Conservation (phyloP, 495 filamentous ascomycete species). For the Parmelia sp. region DNA sequence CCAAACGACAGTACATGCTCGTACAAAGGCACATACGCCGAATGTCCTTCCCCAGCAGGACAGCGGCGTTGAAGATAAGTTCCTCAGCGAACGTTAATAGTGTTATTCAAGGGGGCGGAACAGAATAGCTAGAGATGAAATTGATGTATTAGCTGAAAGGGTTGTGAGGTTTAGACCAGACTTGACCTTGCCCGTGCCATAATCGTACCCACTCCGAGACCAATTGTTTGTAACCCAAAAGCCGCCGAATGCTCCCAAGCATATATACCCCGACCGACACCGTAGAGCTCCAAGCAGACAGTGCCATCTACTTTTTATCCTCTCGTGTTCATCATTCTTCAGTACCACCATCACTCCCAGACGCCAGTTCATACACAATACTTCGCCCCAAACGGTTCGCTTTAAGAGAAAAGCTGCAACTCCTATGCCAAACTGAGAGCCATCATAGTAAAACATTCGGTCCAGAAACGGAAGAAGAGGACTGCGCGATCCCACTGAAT, state of each 20-base stretch:
- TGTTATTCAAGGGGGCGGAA: too few relatives aligned
- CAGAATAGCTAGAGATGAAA: too few relatives aligned
- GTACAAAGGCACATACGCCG: too few relatives aligned
- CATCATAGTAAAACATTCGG: background rate
- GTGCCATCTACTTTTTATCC: background rate
- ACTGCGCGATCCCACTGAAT: background rate
- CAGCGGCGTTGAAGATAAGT: too few relatives aligned
- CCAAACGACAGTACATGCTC: too few relatives aligned
- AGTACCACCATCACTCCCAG: background rate
- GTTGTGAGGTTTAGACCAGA: background rate
- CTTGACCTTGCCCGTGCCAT: background rate
- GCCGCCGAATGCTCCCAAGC: background rate
- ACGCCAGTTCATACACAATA: background rate
- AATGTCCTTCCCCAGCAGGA: too few relatives aligned
- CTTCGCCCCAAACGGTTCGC: background rate
- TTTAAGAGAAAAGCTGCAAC: background rate
- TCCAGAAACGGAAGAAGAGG: background rate
- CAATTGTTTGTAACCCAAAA: background rate
- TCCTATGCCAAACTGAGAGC: background rate
- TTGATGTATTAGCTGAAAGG: background rate
- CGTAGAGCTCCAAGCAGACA: background rate
- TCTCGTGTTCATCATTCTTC: background rate
- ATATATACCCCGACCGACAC: background rate
- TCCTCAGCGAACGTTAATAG: too few relatives aligned
- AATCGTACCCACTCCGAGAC: background rate